Evolutionary conservation across 139 green algal species (phyloP), one percentile per base, ranked within the genome.

Genomic region (Deuterostichococcus epilithicus): DNA sequence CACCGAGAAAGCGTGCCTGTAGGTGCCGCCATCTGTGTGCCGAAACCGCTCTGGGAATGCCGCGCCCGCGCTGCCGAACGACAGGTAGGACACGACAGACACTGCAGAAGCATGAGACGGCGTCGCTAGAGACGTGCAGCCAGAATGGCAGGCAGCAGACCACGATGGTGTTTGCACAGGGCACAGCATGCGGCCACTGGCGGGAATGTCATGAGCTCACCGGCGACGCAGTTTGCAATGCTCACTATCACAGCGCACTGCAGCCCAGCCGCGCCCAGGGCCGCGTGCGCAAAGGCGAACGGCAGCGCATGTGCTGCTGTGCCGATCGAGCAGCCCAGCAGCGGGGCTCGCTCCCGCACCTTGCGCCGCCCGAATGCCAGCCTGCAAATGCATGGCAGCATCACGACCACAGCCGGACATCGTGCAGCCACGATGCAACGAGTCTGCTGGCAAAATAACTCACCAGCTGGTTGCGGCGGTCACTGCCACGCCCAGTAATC

Each of bases 21-120:
- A 97, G 32, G 59, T 77, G 15, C 91, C 90, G 4, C 90, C 90
- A 74, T 95, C 92, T n/a, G 83, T 78, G 75, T 97, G 92, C 45
- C 78, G 78, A 74, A 88, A 93, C 2, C 44, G 66, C 37, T 87
- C 87, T 2, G 88, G 88, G 58, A 91, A 91, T 23, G 88, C 85
- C 8, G 87, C 78, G 1, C 90, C 90, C 1, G 87, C 88, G 22
- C 68, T 78, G 13, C 72, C 79, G 32, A 83, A 82, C 23, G 89
- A 72, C 67, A 93, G 71, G 85, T 89, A 87, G 6, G 82, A 84
- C 6, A n/a, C 72, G 20, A 73, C 26, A 42, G 58, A 87, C 20
- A 85, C 83, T 83, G 86, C 66, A 60, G 6, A 35, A 34, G 70
- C 33, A 33, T 22, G 25, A 35, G 36, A 74, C 26, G n/a, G n/a